Base-by-base conservation (phyloP, 345 rosid species). In the Conringia planisiliqua region DNA sequence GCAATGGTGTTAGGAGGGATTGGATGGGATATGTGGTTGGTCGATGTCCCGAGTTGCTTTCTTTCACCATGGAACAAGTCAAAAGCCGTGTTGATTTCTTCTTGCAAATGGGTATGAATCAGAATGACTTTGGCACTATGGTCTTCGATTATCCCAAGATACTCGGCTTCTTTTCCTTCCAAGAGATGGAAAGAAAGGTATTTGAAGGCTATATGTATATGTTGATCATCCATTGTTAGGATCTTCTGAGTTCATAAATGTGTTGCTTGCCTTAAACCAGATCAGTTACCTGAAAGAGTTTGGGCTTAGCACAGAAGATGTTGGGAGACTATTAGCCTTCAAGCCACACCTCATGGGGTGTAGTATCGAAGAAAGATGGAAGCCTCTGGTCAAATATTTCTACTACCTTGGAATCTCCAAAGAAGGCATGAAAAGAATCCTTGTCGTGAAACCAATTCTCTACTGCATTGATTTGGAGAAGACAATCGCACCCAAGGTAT, bases 341-440 rank as follows among this genome's bases (percentile, higher is more conserved):
- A 86, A 80, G 86, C 98, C 97, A 58, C 88, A 87, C 26, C 81
- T 94, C 71, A 88, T 94, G 95, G 86, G 86, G 57, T 86, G 97
- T 70, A 81, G 93, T 67, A 88, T 90, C 13, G 95, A 90, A 76
- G 91, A 86, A 73, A 85, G 83, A 71, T 94, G 96, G 97, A 91
- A 86, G 83, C 97, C 98, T 79, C 83, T 91, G 30, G 86, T 91
- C 42, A 90, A 90, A 77, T 91, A 91, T 50, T 71, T 94, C 38
- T 94, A 87, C 82, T 91, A 90, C 75, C 87, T 94, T 46, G 98
- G 98, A 55, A 86, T 91, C 82, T 64, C 93, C 32, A 85, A 84
- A 77, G 89, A 88, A 76, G 97, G 97, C 22, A 90, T 91, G 96
- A 90, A 81, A 89, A 88, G 96, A 77, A 91, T 91, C 85, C 89